Evolutionary conservation across 208 protist species (phyloP), one percentile per base, ranked within the genome.

Genomic region (Trichomonas vaginalis): DNA sequence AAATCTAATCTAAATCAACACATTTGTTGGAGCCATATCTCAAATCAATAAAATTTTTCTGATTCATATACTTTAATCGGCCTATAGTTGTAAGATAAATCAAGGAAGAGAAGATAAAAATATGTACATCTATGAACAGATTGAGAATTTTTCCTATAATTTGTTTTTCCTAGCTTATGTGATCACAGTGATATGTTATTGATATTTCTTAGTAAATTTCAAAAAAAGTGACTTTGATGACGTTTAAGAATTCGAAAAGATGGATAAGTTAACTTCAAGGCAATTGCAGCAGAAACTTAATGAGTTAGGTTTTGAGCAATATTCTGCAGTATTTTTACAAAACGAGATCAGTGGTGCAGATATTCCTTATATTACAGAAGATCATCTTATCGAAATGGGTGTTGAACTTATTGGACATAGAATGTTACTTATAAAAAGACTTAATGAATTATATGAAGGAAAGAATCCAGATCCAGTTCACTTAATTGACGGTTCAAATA

Each of bases 371-470:
- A 92, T 92, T 17, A 92, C 86, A 49, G 86, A 92, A 51, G 86
- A 92, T 35, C 86, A 92, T 92, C 39, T 92, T 4, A 92, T 56
- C 17, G 86, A 92, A 92, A 92, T 92, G 86, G 86, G 86, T 35
- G 45, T 92, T 35, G 46, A 42, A 39, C 17, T 14, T n/a, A 92
- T 92, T 51, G 86, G 86, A 8, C 86, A 92, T 39, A 35, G 86
- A 51, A 51, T 92, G 42, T 47, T 92, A 17, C 4, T 92, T 10
- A 56, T 92, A 10, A 48, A 45, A 39, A 48, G 86, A 39, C 51
- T 92, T 17, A 3, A 42, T n/a, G 86, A 92, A 35, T 27, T 70
- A 3, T 70, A 70, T 27, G n/a, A 70, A n/a, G 56, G 56, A 70
- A 70, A 70, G n/a, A n/a, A 70, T 27, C 21, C n/a, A 6, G 56